These are phyloP conservation scores for Lolium multiflorum DNA, from an alignment of 176 grass and related monocot species.

Conservation along the genomic window DNA sequence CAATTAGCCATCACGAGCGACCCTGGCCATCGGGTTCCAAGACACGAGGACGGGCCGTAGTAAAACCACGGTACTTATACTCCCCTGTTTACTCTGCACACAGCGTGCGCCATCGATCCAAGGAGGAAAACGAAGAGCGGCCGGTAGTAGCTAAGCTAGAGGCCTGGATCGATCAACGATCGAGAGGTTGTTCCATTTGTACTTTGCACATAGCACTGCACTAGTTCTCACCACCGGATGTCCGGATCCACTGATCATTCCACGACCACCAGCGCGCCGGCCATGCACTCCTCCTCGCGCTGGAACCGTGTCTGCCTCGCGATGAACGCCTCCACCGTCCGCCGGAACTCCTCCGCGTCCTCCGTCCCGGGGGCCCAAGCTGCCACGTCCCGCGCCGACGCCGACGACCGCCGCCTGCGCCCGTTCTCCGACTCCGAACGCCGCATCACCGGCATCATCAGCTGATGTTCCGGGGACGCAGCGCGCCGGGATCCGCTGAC, in stretches of 20 bases:
- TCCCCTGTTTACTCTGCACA: no score
- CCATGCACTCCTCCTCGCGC: constrained; percentile 86
- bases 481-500: constrained; percentile 22
- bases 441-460: constrained; percentile 34
- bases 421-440: constrained; percentile 65
- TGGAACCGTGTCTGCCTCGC: constrained; percentile 80
- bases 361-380: constrained; percentile 45
- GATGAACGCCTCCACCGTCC: constrained; percentile 87
- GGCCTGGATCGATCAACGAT: no score
- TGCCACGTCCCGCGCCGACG: constrained; percentile 44
- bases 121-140: no score
- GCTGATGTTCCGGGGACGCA: constrained; percentile 42
- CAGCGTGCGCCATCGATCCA: no score
- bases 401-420: constrained; percentile 47
- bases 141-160: no score
- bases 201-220: constrained; percentile 31
- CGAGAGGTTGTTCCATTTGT: neutral
- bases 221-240: no score
- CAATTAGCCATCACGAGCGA: no score
- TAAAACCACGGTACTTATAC: no score
- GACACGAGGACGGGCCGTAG: no score
- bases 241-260: constrained; percentile 29
- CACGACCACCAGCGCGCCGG: constrained; percentile 26
- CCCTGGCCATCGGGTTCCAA: no score
- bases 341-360: constrained; percentile 77